Evolutionary conservation across 2,329 filamentous ascomycete species (phyloP), one percentile per base, ranked within the genome.

Genomic region (Clathrospora elynae): DNA sequence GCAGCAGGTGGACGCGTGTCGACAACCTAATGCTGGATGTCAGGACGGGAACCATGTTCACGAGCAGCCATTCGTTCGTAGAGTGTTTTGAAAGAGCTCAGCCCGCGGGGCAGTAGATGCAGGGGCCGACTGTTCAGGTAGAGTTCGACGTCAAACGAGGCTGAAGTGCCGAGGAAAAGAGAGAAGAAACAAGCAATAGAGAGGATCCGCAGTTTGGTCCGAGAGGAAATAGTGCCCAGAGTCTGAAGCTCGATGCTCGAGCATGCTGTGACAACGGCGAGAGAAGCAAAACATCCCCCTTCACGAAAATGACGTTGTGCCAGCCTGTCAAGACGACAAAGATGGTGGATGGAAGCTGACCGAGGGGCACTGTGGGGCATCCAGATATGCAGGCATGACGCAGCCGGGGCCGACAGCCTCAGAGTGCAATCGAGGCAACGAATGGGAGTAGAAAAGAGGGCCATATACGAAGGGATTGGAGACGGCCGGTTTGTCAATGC

Each of bases 1-100:
- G 85, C 83, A 35, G 81, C 81, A 32, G 84, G 79, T 33, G 91
- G 91, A 39, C 92, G 86, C 38, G 82, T 86, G 72, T 96, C 92
- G 57, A 78, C 75, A 55, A 96, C 84, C 90, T 95, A 61, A 22
- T 23, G 44, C 19, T 17, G 45, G 12, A 40, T 46, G 53, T 68
- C 46, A 67, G 62, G 55, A 40, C 30, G 10, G 34, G 29, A 43
- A 42, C 42, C 39, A 54, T 55, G 47, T 51, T 19, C 41, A 28
- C 35, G 31, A 25, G 24, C 18, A 35, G 33, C 23, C 36, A 54
- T 55, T 59, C 46, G 49, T 42, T 43, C 25, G 34, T 24, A 26
- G 23, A 39, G 28, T n/a, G 35, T 29, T 50, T 51, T 53, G 42
- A 47, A 41, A 45, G 42, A 37, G 30, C 26, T 35, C 36, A 34